Base-by-base conservation (phyloP, 1,139 yeast species). In the Saccharomycopsis phalli region DNA sequence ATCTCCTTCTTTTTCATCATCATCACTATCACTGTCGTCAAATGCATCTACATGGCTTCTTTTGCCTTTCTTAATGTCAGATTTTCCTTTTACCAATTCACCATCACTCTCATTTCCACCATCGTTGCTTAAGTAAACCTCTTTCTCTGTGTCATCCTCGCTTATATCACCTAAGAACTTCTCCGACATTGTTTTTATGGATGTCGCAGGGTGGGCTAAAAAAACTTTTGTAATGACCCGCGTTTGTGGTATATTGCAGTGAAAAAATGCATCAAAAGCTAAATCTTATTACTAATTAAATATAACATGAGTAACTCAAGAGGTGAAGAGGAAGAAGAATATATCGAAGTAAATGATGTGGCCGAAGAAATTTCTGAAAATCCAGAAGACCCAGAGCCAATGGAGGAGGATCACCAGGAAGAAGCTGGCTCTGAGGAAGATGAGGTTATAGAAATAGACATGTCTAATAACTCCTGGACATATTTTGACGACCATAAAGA, bases 401-500 rank as follows among this genome's bases (percentile, higher is more conserved):
- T 59, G 19, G 69, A 61, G 19, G 71, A 64, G 27, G 71, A 62
- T 17, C 61, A 55, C 22, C 61, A 55, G 11, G 60, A 52, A 3
- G 62, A 54, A 3, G 61, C 55, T 20, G 56, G 51, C n/a, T 60
- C 58, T n/a, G 56, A 51, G 7, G 51, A 58, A 8, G 68, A 59
- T 30, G 66, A 64, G 10, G 58, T 59, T 40, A 53, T 70, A 31
- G 83, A 75, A 55, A 64, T 79, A 31, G 96, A 87, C 55, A 65
- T 87, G 75, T 68, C 88, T 37, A 88, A 91, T 61, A 88, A 91
- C 62, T 86, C 97, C 3, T 73, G 81, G 65, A 68, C 86, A 0
- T 91, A 86, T 58, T 91, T 88, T 57, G 98, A 91, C 57, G 71
- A 74, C 52, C 98, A 91, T 57, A 69, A 72, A 42, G 95, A 87